Percentiles rank a stretch among this genome's conserved stretches.
These are phyloP conservation scores for Tulasnella sp. DNA, from an alignment of 768 basidiomycete species.

Conservation along the genomic window DNA sequence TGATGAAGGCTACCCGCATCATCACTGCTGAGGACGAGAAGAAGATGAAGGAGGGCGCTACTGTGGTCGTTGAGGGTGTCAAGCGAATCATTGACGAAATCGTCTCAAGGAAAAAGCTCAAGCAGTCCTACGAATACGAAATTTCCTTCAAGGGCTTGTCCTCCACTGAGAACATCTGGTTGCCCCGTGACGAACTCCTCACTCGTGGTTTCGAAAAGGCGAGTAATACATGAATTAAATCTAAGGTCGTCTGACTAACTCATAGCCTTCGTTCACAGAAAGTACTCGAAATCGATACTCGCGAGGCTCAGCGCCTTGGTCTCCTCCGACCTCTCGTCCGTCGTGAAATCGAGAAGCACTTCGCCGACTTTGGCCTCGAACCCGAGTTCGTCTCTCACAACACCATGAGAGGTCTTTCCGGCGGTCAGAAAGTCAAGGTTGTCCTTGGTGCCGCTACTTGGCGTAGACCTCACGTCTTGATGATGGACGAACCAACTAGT, in stretches of 20 bases:
- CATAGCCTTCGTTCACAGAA: constrained; percentile 38
- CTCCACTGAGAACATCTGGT: constrained; percentile 97
- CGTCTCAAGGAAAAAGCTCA: constrained; percentile 84
- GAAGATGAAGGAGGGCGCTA: constrained; percentile 94
- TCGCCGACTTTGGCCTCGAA: constrained; percentile 98
- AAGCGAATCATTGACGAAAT: constrained; percentile 95
- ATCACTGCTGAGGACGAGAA: constrained; percentile 76
- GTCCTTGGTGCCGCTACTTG: constrained; percentile 97
- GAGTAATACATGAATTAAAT: constrained; percentile 16
- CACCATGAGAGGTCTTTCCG: constrained; percentile 96
- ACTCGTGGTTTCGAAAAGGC: constrained; percentile 97
- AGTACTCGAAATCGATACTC: constrained; percentile 92
- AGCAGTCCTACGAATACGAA: constrained; percentile 99
- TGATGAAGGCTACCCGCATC: constrained; percentile 79
- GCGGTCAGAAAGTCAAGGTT: constrained; percentile 99
- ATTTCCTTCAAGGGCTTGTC: constrained; percentile 88
- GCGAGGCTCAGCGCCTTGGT: constrained; percentile 93
- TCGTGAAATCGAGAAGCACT: constrained; percentile 98
- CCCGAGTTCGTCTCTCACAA: constrained; percentile 98
- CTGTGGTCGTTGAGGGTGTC: constrained; percentile 80
- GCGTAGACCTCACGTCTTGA: constrained; percentile 97
- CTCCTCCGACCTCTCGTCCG: constrained; percentile 92
- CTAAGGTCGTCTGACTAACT: constrained; percentile 16
- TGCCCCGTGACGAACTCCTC: constrained; percentile 90
- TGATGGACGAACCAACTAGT: constrained; percentile 94